Base-by-base conservation (phyloP, 768 basidiomycete genomes). In the Tricholoma furcatifolium region DNA sequence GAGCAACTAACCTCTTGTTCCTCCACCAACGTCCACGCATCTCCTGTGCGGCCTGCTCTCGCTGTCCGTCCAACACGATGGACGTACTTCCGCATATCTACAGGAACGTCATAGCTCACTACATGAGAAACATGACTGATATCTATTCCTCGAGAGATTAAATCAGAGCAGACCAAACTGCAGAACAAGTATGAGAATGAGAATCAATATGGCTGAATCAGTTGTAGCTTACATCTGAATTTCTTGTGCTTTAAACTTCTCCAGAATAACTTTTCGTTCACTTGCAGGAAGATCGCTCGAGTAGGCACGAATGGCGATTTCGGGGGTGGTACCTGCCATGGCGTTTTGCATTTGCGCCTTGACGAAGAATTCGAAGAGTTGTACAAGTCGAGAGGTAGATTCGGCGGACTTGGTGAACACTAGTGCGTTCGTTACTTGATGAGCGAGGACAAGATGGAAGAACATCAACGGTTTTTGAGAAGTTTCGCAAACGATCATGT, bases 61-160 rank as follows among this genome's bases (percentile, higher is more conserved):
- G 97, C 97, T 5, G 97, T 98, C 40, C 97, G 80, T 18, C 97
- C 97, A 8, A 95, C 96, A 48, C 97, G 87, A 68, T 99, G 97
- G 10, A 99, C 91, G 64, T 99, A 99, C 68, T 98, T 98, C 46
- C 93, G 82, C 83, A 98, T 94, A 67, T 98, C 97, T n/a, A 97
- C 80, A 8, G 97, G 95, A 2, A 84, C 86, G 65, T 99, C 97
- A 67, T 99, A 98, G 63, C 88, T 94, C 43, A 99, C 82, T 27
- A 99, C 96, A 67, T 97, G 91, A 2, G 86, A 82, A 31, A 98
- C 92, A 58, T 92, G 84, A 53, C 85, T 89, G 52, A 99, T 90
- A 63, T 98, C 96, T 54, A 98, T 93, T 10, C 97, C 97, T 52
- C 97, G 85, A 2, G 96, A 91, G 53, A 98, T 90, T 9, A 99